A percentile compares a stretch with the other conserved stretches of the same genome.
Evolutionary conservation across 2,329 filamentous ascomycete species (phyloP).

Genomic region (Fusarium hostae): DNA sequence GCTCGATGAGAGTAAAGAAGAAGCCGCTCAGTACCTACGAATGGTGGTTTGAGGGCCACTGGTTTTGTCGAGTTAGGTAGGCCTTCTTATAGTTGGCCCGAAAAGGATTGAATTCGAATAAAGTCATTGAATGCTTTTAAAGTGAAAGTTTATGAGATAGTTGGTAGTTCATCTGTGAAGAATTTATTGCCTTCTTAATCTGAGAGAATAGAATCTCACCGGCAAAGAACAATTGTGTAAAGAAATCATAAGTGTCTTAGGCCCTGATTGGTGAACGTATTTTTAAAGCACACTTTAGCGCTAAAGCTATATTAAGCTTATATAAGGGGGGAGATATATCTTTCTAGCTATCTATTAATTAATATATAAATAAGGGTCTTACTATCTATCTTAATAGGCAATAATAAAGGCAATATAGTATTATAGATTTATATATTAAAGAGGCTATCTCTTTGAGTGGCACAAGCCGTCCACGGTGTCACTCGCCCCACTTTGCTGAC

Average conservation of each 20-base stretch:
- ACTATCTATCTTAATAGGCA: no score
- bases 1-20: conserved; percentile 23
- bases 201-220: neutral
- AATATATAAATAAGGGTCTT: no score
- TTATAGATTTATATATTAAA: no score
- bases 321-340: no score
- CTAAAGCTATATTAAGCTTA: no score
- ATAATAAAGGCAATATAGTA: no score
- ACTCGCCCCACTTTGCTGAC: no score
- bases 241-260: neutral
- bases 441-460: no score
- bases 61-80: neutral
- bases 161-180: neutral
- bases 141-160: neutral
- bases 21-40: conserved; percentile 35
- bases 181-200: neutral
- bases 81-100: neutral
- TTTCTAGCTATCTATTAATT: no score
- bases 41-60: conserved; percentile 9
- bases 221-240: neutral
- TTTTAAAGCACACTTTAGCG: no score
- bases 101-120: conserved; percentile 11
- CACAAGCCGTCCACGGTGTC: no score
- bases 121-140: neutral
- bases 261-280: no score